Conservation (phyloP, 129 eudicot species). For the Flaveria ramosissima region DNA sequence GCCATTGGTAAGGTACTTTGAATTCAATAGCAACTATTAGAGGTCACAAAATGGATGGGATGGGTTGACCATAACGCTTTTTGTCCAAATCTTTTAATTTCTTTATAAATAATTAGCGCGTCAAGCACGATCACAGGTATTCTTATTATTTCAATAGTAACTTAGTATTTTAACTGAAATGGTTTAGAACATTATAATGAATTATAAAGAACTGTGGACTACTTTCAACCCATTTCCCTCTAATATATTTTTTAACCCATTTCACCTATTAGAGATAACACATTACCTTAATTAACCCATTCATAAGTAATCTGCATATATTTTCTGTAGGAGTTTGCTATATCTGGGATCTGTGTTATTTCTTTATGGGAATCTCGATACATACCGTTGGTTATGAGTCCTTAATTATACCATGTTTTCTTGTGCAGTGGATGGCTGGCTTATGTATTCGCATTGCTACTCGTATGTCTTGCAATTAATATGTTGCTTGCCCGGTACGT, state of each 20-base stretch:
- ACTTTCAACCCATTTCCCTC: not conserved
- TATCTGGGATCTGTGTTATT: conserved; percentile 3
- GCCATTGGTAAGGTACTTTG: not conserved
- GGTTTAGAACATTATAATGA: not conserved
- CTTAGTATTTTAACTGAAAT: not conserved
- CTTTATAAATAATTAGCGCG: not conserved
- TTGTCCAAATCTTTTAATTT: not conserved
- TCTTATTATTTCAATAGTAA: not conserved
- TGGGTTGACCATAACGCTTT: not conserved
- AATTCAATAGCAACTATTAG: not conserved
- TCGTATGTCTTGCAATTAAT: conserved; percentile 51
- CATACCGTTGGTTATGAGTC: conserved; percentile 8
- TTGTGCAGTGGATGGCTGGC: conserved; percentile 78
- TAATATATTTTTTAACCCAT: not conserved
- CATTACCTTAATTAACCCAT: not conserved
- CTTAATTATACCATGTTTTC: conserved; percentile 2
- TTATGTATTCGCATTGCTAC: conserved; percentile 55
- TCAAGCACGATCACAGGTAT: not conserved
- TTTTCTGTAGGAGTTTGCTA: conserved; percentile 8
- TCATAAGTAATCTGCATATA: not conserved
- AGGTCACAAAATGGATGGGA: not conserved
- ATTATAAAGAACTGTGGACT: not conserved
- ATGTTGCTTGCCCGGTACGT: conserved; percentile 54
- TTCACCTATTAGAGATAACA: not conserved
- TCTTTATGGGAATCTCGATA: not conserved